Evolutionary conservation across 441 rosid species (phyloP), one percentile per base, ranked within the genome.

Genomic region (Eugenia klotzschiana): DNA sequence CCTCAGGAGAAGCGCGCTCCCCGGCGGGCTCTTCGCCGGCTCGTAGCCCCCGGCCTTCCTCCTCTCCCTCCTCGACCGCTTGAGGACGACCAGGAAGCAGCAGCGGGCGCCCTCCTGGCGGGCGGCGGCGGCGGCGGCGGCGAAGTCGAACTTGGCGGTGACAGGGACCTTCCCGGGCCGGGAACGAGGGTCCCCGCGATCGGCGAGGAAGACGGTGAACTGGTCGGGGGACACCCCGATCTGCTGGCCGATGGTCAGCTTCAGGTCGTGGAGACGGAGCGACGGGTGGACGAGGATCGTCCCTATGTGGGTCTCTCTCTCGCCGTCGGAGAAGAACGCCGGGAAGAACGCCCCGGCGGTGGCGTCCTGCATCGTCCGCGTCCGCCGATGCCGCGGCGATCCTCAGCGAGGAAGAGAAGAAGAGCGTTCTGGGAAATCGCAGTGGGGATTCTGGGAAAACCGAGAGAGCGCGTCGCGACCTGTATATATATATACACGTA

Each of bases 261-360:
- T 90, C 40, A 92, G 87, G 53, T 26, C 54, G 81, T 83, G 87
- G 89, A 87, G 89, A 51, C 84, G 87, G 27, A 87, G 77, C 4
- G 86, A 81, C 0, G 93, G 89, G 26, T 83, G 60, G 33, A 91
- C 82, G 46, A 84, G 80, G 41, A 87, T 84, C 81, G 82, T 41
- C 4, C 93, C 93, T 10, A 92, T 82, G 81, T 58, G 80, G 2
- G 84, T 87, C 84, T 92, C 91, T 7, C 84, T 85, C 55, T 86
- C 89, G 22, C 95, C 95, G 81, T 93, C 94, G 82, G 56, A 88
- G 60, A 93, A 89, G 7, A 91, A 81, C 26, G 87, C 89, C 25
- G 92, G 89, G 10, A 92, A 81, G 7, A 64, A n/a, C 46, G 46
- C 43, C 46, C 77, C 77, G 46, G 77, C 25, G n/a, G 77, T 14